Base-by-base conservation (phyloP, 129 eudicot genomes). In the Ambrosia artemisiifolia region DNA sequence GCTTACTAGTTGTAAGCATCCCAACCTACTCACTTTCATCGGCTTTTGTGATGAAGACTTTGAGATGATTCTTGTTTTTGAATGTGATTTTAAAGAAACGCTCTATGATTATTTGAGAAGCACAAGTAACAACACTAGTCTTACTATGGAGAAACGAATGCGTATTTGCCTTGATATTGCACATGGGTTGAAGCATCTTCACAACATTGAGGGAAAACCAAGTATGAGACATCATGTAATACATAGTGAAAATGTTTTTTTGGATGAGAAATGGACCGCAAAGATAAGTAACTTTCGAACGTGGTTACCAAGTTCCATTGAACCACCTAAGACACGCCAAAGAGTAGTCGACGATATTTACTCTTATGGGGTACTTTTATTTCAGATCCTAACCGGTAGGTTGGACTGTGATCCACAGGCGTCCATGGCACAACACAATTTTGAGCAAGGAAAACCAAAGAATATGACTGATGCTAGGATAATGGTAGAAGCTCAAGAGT, bases 31-130 rank as follows among this genome's bases (percentile, higher is more conserved):
- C 36, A 19, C 70, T 17, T 14, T 65, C 17, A 10, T 65, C 11
- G 70, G 70, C 7, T 65, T 65, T 35, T 65, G 35, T 35, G 24
- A 47, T 47, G 70, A 42, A 65, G 53, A n/a, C 4, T 19, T 7
- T 20, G 35, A 65, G 36, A 65, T 65, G 70, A 65, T 65, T 61
- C 54, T 65, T 42, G 17, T 65, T 13, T 65, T 9, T 43, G 70
- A 65, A 20, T 42, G 35, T 19, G 53, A 30, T 65, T 43, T 42
- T 12, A 42, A 65, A 38, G 10, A 6, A 17, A 63, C 30, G 2
- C 70, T 65, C 11, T 2, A 43, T 42, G 70, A 65, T 65, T 43
- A 65, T 43, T 20, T 65, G 18, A 30, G 53, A 65, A 65, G 38
- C 18, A 10, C 36, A 3, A 5, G 36, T 5, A 33, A 61, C 24